Evolutionary conservation across 129 eudicot species (phyloP), one percentile per base, ranked within the genome.

Genomic region (Glebionis coronaria): DNA sequence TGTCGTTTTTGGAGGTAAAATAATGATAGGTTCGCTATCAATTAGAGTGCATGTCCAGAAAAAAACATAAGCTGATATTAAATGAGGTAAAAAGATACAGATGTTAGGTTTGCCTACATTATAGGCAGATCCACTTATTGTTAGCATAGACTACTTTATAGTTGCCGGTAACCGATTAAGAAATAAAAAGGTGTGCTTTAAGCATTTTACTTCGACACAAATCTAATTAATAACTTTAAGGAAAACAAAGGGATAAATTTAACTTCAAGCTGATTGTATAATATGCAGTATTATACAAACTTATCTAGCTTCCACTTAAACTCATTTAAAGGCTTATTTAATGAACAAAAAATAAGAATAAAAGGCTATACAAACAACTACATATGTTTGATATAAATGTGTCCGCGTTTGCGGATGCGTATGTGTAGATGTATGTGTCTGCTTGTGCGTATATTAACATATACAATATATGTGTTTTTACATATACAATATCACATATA

Each of bases 21-120:
- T 86, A 21, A 93, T 88, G 35, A 88, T 93, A 61, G 98, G 98
- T 80, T 82, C 68, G 35, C 95, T 95, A 65, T 86, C 92, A 64
- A 88, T 78, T 65, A 82, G 67, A 35, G 95, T 88, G 42, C 85
- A 95, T 93, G 35, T 1, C 65, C 53, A 44, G 45, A 71, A 78
- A 71, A 78, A 70, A 60, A 47, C 2, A 28, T 45, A 71, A 13
- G 23, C 27, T 42, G 28, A 73, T 69, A 20, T 28, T 29, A 60
- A 6, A 14, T 15, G 5, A 35, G 21, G 63, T 58, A 14, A 57
- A 27, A 12, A 12, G 18, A 55, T 55, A 9, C 12, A 21, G 12
- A 55, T 20, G 23, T 11, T 54, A 3, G 35, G 29, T 21, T 55
- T 14, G 12, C 56, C 23, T 15, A 15, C 12, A 55, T 20, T 11